A percentile compares a stretch with the other conserved stretches of the same genome.
Evolutionary conservation across 2,329 filamentous ascomycete genomes (phyloP).

Genomic region (Cordyceps fumosorosea): DNA sequence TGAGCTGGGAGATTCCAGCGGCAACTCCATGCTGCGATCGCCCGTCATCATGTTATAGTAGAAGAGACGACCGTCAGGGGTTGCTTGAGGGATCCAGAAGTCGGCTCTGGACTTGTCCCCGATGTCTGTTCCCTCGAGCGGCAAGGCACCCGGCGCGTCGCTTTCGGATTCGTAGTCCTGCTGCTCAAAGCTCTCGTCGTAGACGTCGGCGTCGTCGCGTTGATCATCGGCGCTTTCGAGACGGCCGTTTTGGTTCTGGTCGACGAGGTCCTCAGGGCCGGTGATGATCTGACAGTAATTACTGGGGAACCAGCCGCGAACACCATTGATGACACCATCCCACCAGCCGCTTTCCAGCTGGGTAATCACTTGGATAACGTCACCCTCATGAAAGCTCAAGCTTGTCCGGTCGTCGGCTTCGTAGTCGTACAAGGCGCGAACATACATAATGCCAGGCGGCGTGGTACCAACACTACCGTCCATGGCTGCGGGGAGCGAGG

Average conservation of each 20-base stretch:
- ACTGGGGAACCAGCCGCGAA: slow-evolving; percentile 97
- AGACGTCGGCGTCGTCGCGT: slow-evolving; percentile 55
- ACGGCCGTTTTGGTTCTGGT: slow-evolving; percentile 49
- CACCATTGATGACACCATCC: slow-evolving; percentile 96
- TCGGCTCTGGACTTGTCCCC: slow-evolving; percentile 76
- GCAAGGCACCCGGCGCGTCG: slow-evolving; percentile 53
- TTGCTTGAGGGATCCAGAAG: slow-evolving; percentile 98
- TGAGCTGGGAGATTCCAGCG: slow-evolving; percentile 81
- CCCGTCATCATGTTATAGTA: slow-evolving; percentile 99
- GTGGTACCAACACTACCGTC: slow-evolving; percentile 55
- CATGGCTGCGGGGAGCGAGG: slow-evolving; percentile 33
- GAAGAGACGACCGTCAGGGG: slow-evolving; percentile 83
- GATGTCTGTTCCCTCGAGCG: slow-evolving; percentile 59
- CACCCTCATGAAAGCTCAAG: slow-evolving; percentile 91
- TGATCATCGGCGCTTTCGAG: slow-evolving; percentile 55
- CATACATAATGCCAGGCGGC: slow-evolving; percentile 70
- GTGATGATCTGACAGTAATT: slow-evolving; percentile 92
- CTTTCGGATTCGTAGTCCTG: slow-evolving; percentile 54
- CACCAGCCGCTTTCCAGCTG: slow-evolving; percentile 98
- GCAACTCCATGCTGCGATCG: slow-evolving; percentile 89
- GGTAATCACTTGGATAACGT: slow-evolving; percentile 97
- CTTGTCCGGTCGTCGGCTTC: slow-evolving; percentile 95
- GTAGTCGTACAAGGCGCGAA: slow-evolving; percentile 95
- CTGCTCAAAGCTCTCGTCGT: slow-evolving; percentile 62
- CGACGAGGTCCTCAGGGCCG: slow-evolving; percentile 64